Percentiles rank a stretch among this genome's conserved stretches.
Evolutionary conservation across 2,329 filamentous ascomycete genomes (phyloP).

Genomic region (Fusarium haematococcum): DNA sequence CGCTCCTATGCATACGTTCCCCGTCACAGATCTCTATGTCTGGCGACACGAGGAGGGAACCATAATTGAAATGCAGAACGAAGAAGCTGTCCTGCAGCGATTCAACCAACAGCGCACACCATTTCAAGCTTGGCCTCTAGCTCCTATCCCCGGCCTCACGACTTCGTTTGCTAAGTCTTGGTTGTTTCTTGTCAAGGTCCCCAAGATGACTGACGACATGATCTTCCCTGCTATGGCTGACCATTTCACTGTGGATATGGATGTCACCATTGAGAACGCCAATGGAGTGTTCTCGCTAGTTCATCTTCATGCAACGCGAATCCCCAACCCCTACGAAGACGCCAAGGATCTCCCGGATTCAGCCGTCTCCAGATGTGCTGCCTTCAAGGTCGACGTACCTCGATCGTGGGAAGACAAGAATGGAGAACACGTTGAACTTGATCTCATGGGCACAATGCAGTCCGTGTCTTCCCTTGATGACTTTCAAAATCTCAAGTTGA

Average conservation of each 20-base stretch:
- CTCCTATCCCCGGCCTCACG: constrained; percentile 44
- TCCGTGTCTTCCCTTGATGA: constrained; percentile 58
- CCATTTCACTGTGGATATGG: constrained; percentile 45
- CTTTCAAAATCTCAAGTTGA: constrained; percentile 25
- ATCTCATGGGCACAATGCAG: constrained; percentile 75
- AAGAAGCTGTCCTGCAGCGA: constrained; percentile 37
- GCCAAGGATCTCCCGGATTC: constrained; percentile 3
- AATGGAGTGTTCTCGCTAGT: constrained; percentile 42
- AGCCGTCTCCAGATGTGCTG: constrained; percentile 41
- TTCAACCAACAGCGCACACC: constrained; percentile 41
- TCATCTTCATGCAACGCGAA: constrained; percentile 40
- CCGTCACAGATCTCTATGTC: constrained; percentile 41
- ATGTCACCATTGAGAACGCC: constrained; percentile 28
- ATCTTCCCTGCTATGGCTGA: constrained; percentile 46
- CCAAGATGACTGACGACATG: constrained; percentile 26
- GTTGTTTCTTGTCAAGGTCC: constrained; percentile 47
- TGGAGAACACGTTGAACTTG: constrained; percentile 41
- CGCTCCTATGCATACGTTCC: constrained; percentile 35
- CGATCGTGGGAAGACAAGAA: constrained; percentile 44
- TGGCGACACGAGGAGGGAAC: constrained; percentile 48
- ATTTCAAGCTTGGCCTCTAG: constrained; percentile 47
- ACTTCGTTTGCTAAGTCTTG: constrained; percentile 48
- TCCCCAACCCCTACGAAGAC: constrained; percentile 49
- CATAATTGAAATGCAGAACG: constrained; percentile 50
- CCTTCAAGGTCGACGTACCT: constrained; percentile 51